These are phyloP conservation scores for Cryptosporidium canis DNA, from an alignment of 169 alveolate genomes.

Conservation along the genomic window DNA sequence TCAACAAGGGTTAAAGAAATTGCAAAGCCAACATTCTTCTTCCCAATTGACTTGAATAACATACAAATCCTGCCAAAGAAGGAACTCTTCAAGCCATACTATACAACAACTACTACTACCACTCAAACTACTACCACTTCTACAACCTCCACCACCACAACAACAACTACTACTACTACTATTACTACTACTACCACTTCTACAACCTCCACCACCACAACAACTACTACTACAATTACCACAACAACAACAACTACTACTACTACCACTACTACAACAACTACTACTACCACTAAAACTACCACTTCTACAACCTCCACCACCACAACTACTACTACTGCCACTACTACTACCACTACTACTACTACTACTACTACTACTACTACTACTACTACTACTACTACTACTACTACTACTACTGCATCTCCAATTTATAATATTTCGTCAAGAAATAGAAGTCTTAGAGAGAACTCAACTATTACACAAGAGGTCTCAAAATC, in stretches of 20 bases:
- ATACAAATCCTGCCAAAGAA: no score
- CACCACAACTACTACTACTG: constrained; percentile 32
- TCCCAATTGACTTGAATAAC: background rate
- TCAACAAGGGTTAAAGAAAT: no score
- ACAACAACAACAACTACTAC: background rate
- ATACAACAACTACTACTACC: background rate
- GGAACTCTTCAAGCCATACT: background rate
- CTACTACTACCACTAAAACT: background rate
- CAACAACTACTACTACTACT: background rate
- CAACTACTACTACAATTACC: constrained; percentile 6
- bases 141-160: background rate
- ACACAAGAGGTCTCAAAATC: no score
- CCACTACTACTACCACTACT: constrained; percentile 8
- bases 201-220: background rate
- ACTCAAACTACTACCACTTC: background rate
- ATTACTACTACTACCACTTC: background rate
- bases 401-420: constrained; percentile 14
- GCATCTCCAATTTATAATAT: background rate
- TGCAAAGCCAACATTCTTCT: background rate
- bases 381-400: background rate
- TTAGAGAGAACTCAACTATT: background rate
- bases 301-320: background rate
- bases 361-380: constrained; percentile 22
- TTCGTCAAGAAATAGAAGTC: background rate
- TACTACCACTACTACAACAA: constrained; percentile 10